Evolutionary conservation across 169 alveolate species (phyloP).

Genomic region (Plasmodium knowlesi): DNA sequence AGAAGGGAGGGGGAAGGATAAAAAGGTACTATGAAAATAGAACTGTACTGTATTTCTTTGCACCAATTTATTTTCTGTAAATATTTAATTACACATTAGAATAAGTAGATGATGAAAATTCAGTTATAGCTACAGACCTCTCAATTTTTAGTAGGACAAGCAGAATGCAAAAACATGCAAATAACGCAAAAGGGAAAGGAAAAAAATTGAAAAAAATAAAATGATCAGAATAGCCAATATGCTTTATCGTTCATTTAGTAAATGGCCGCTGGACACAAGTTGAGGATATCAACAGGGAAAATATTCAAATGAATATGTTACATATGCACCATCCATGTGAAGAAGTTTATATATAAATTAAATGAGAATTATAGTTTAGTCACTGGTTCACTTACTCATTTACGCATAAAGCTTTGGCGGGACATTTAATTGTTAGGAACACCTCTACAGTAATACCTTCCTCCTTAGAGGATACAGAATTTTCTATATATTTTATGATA

Average conservation of each 20-base stretch:
- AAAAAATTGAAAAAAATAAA: background rate
- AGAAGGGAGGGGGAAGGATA: background rate
- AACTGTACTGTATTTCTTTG: background rate
- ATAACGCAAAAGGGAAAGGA: background rate
- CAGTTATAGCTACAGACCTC: background rate
- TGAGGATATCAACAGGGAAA: background rate
- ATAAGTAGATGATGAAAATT: background rate
- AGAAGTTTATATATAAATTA: background rate
- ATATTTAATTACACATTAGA: background rate
- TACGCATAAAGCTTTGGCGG: background rate
- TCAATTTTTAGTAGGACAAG: background rate
- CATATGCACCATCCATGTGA: background rate
- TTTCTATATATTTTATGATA: background rate
- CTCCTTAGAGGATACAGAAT: background rate
- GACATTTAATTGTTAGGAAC: background rate
- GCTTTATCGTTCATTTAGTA: background rate
- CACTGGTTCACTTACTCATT: background rate
- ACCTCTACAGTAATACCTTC: background rate
- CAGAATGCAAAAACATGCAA: background rate
- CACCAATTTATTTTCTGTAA: background rate
- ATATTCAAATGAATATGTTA: background rate
- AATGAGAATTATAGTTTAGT: background rate
- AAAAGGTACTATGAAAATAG: background rate
- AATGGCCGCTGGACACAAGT: background rate
- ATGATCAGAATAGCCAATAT: background rate